Percentiles rank a stretch among this genome's conserved stretches.
Evolutionary conservation across 805 yeast genomes (phyloP).

Genomic region (Henningerozyma blattae): DNA sequence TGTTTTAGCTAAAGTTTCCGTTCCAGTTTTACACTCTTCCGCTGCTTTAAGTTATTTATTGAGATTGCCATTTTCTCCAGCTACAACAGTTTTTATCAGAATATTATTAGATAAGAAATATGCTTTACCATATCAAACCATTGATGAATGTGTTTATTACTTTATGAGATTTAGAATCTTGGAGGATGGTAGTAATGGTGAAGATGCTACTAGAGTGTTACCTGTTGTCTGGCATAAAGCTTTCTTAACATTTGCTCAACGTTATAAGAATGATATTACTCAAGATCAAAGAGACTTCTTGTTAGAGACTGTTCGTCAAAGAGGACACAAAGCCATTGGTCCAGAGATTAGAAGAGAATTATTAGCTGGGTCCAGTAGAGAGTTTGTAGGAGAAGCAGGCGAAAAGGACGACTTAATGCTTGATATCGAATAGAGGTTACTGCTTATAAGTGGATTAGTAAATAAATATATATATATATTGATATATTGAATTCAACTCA

Average conservation of each 20-base stretch:
- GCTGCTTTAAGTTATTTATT: slow-evolving; percentile 83
- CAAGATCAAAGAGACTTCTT: slow-evolving; percentile 95
- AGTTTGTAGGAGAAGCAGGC: slow-evolving; percentile 20
- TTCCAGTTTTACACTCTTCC: slow-evolving; percentile 91
- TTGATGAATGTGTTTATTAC: slow-evolving; percentile 87
- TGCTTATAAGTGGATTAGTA: too few relatives aligned
- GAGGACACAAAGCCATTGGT: slow-evolving; percentile 79
- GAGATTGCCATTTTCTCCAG: slow-evolving; percentile 75
- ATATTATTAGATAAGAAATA: slow-evolving; percentile 87
- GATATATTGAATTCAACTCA: too few relatives aligned
- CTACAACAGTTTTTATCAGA: slow-evolving; percentile 82
- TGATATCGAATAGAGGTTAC: slow-evolving; percentile 22
- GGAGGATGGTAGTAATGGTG: slow-evolving; percentile 30
- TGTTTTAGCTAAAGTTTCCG: slow-evolving; percentile 74
- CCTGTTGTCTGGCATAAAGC: slow-evolving; percentile 99
- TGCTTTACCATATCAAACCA: slow-evolving; percentile 92
- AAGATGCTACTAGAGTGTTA: slow-evolving; percentile 35
- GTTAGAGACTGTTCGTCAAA: slow-evolving; percentile 79
- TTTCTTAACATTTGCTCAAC: slow-evolving; percentile 84
- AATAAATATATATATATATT: too few relatives aligned
- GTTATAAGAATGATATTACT: slow-evolving; percentile 96
- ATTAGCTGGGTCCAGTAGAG: slow-evolving; percentile 70
- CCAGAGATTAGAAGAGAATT: slow-evolving; percentile 93
- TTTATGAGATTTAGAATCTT: slow-evolving; percentile 80
- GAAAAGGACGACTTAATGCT: slow-evolving; percentile 22